Base-by-base conservation (phyloP, 352 stramenopile genomes). In the Pythium grandisporangium region DNA sequence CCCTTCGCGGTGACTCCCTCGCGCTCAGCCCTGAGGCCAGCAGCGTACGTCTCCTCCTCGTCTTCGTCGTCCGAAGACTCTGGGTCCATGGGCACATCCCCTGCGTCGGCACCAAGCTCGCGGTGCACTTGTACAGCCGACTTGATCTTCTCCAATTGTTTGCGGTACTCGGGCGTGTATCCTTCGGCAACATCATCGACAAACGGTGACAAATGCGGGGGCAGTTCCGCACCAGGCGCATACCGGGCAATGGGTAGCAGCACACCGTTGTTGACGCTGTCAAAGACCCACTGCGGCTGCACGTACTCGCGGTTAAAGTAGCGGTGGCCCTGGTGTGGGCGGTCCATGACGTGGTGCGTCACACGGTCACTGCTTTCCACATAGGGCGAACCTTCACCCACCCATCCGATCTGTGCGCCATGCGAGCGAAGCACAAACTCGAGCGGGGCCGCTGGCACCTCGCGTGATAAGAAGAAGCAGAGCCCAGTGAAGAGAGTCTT, bases 201-300 rank as follows among this genome's bases (percentile, higher is more conserved):
- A 61, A 99, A 99, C 24, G 97, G 97, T 44, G 93, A 90, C 5
- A 93, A 60, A 48, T 93, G 80, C 46, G 80, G 80, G 24, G 96
- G 96, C 42, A 99, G 76, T 19, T 79, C 65, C 2, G 63, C 75
- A 16, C 95, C 96, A n/a, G 96, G 88, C 23, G 70, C 70, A 63
- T 99, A 99, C 30, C 80, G 84, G 13, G 77, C 63, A 23, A 97
- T 64, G 3, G 96, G 96, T 36, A 99, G 58, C 25, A 98, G 36
- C 32, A 99, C 81, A 27, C 88, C 73, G 47, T 97, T 97, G 70
- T 99, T 99, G 23, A 98, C 76, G 23, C 77, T 95, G 74, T 99
- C 97, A 40, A 99, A 95, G 20, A 99, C 74, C 97, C 97, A 99
- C 65, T 99, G 97, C 26, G 97, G 97, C 73, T 99, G 97, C 33